Conservation (phyloP, 768 basidiomycete genomes). For the Pulveroboletus frians region DNA sequence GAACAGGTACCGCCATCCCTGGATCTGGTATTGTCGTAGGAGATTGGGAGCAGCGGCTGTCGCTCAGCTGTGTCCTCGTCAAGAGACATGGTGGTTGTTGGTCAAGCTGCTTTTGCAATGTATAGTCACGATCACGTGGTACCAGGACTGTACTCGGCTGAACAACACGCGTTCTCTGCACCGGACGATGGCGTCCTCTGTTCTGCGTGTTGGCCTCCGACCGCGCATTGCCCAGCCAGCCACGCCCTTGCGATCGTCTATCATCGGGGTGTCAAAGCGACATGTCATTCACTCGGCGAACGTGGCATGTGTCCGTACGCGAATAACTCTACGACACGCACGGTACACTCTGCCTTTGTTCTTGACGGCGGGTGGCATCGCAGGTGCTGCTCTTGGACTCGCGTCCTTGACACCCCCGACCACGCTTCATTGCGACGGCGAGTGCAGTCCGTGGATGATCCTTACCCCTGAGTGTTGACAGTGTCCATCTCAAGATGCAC, state of each 20-base stretch:
- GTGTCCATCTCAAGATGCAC: slow-evolving; percentile 5
- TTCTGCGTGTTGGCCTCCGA: slow-evolving; percentile 19
- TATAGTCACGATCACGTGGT: slow-evolving; percentile 14
- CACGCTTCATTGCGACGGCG: slow-evolving; percentile 52
- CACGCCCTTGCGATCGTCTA: not conserved
- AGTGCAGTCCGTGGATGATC: slow-evolving; percentile 10
- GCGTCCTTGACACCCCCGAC: slow-evolving; percentile 30
- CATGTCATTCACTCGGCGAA: not conserved
- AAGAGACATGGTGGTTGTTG: not conserved
- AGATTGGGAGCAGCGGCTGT: slow-evolving; percentile 40
- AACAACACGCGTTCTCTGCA: not conserved
- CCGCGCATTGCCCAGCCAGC: slow-evolving; percentile 4
- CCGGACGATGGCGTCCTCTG: slow-evolving; percentile 8
- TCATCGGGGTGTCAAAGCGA: slow-evolving; percentile 1
- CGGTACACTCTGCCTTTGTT: slow-evolving; percentile 12
- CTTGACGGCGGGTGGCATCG: slow-evolving; percentile 32
- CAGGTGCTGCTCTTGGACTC: slow-evolving; percentile 43
- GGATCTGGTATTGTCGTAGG: slow-evolving; percentile 15
- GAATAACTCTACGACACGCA: slow-evolving; percentile 2
- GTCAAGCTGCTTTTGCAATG: not conserved
- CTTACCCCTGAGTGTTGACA: slow-evolving; percentile 1
- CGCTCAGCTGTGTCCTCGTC: slow-evolving; percentile 41
- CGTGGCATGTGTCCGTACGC: not conserved
- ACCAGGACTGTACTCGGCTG: not conserved
- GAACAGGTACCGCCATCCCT: slow-evolving; percentile 3